Base-by-base conservation (phyloP, 306 rosid genomes). In the Ormosia semicastrata region DNA sequence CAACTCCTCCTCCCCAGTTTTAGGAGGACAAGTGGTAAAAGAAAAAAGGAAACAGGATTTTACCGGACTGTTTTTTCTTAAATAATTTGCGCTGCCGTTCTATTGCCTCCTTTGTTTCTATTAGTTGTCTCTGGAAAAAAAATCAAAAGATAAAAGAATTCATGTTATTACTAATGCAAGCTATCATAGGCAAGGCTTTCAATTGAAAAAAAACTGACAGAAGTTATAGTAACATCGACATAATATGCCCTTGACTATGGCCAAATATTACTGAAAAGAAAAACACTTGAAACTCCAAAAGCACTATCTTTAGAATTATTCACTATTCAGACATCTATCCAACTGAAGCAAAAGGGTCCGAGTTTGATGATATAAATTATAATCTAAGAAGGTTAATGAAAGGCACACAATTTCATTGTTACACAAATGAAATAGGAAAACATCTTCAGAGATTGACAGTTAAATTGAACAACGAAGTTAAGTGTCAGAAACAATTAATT, bases 41-140 rank as follows among this genome's bases (percentile, higher is more conserved):
- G 56, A 41, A 70, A 74, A 81, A 52, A 5, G 71, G 76, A 75
- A 81, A 54, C 12, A 47, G 29, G 52, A 83, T 6, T 41, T 80
- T 88, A 92, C 99, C 98, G 43, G 91, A 69, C 75, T 91, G 98
- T 76, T 90, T 90, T 90, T 94, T 94, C 93, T 96, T 96, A 65
- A 94, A 86, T n/a, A 77, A 90, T 76, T 96, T 96, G 77, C 99
- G 96, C 76, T 92, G 98, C 68, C 99, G 89, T 76, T 94, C 98
- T 56, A 96, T 86, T 41, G 97, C 94, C 85, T 96, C 99, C 87
- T 90, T 94, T 15, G 93, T 89, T 87, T 96, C 99, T 43, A 94
- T 56, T 52, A 96, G 85, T 86, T 96, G 99, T 82, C 74, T 93
- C 99, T 96, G 73, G 36, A 49, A 54, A 60, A 71, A 57, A 68